These are phyloP conservation scores for Puccinia coronata DNA, from an alignment of 1,284 basidiomycete genomes.

Conservation along the genomic window DNA sequence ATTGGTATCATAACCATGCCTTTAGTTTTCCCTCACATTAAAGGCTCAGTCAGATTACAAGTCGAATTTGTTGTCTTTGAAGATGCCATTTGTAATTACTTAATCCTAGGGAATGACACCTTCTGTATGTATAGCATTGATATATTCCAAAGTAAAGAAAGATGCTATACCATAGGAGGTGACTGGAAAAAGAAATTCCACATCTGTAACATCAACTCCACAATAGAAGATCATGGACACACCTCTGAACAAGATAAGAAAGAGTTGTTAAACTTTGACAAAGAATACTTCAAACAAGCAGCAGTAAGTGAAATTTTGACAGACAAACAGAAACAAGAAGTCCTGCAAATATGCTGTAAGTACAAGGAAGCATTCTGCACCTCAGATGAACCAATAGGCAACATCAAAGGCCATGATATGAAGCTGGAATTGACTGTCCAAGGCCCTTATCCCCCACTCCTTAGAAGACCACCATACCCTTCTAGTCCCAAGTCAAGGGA, in stretches of 20 bases:
- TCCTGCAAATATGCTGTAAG: background rate
- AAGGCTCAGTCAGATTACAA: too few species aligned
- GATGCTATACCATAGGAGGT: constrained; percentile 20
- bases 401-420: constrained; percentile 11
- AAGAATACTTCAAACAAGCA: constrained; percentile 11
- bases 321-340: background rate
- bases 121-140: constrained; percentile 12
- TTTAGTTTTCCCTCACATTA: too few species aligned
- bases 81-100: constrained; percentile 13
- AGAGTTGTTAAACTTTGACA: background rate
- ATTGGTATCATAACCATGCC: too few species aligned
- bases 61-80: constrained; percentile 1
- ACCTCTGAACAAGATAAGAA: background rate
- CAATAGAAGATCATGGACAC: background rate
- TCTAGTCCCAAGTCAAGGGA: background rate
- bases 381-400: background rate
- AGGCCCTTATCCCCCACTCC: background rate
- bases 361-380: constrained; percentile 14
- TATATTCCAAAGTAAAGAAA: constrained; percentile 11
- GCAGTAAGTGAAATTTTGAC: background rate
- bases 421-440: background rate
- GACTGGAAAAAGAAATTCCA: constrained; percentile 32
- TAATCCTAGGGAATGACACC: constrained; percentile 17
- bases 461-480: constrained; percentile 8
- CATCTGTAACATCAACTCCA: background rate